Evolutionary conservation across 1,284 basidiomycete genomes (phyloP), one percentile per base, ranked within the genome.

Genomic region (Puccinia novopanici): DNA sequence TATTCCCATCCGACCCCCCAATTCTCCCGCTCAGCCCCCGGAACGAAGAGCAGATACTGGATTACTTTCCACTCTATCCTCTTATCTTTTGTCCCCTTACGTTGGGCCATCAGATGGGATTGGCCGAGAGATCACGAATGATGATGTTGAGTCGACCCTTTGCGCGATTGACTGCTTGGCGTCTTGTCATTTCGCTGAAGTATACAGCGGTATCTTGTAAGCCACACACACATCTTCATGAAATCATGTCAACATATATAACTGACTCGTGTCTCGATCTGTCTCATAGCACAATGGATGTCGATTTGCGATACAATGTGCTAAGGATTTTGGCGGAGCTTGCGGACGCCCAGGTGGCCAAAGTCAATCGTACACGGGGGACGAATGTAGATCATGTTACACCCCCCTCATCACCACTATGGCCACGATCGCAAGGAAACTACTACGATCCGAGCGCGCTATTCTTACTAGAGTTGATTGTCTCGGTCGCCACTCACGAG

Each of bases 21-120:
- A 91, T 79, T 91, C 92, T 0, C 85, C 86, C 5, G 88, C 89
- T n/a, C 89, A 89, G 37, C 86, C 90, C 30, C 88, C 90, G 55
- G 85, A 86, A 75, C 88, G 91, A 22, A 88, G 93, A 83, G 89
- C 89, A 67, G 95, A 98, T 82, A 92, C 92, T 37, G 97, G 97
- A 24, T 88, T 99, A 34, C 88, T 99, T 30, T 98, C 95, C 34
- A 91, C 97, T 0, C 87, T 99, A 71, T 98, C 96, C 1, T 97
- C 94, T 0, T 99, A 99, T 86, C 89, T 99, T 81, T 91, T 99
- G 88, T 97, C 95, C 19, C 97, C 97, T 0, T 98, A 98, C 85
- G 92, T 91, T 40, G 82, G 81, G 24, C 82, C 82, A 19, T 81
- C 81, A 79, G 70, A 83, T 81, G 81, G 82, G 57, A 81, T 83